Percentiles rank a stretch among this genome's conserved stretches.
Evolutionary conservation across 1,139 yeast species (phyloP).

Genomic region (Hemisphaericaspora lyxosophila): DNA sequence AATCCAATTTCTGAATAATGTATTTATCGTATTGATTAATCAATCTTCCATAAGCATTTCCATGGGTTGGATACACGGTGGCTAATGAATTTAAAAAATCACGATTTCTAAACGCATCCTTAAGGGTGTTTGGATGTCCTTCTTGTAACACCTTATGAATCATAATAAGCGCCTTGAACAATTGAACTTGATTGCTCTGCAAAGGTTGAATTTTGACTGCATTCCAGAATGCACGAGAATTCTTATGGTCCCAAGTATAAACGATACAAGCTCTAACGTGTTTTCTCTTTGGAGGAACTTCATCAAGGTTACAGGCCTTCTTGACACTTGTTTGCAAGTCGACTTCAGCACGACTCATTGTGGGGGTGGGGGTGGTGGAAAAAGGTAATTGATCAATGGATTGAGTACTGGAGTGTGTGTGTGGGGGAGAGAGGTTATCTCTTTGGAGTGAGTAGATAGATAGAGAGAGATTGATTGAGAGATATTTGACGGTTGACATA

Average conservation of each 20-base stretch:
- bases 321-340: slow-evolving; percentile 69
- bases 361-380: too few relatives aligned
- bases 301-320: slow-evolving; percentile 86
- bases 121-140: slow-evolving; percentile 84
- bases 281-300: slow-evolving; percentile 91
- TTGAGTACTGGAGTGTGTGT: not conserved
- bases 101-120: slow-evolving; percentile 75
- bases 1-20: slow-evolving; percentile 70
- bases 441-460: too few relatives aligned
- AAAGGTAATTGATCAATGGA: too few relatives aligned
- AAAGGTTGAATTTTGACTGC: slow-evolving; percentile 78
- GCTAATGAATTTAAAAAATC: slow-evolving; percentile 45
- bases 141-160: slow-evolving; percentile 94
- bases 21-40: slow-evolving; percentile 76
- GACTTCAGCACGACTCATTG: slow-evolving; percentile 55
- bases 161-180: slow-evolving; percentile 84
- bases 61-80: slow-evolving; percentile 41
- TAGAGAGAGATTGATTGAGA: too few relatives aligned
- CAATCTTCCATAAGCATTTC: slow-evolving; percentile 65
- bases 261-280: slow-evolving; percentile 94
- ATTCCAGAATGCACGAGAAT: slow-evolving; percentile 85
- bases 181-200: slow-evolving; percentile 76
- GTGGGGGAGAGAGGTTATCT: too few relatives aligned
- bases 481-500: too few relatives aligned
- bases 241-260: slow-evolving; percentile 93